phyloP scores from a whole-genome alignment of 2,329 filamentous ascomycete species.

The Aspergillus proliferans region DNA sequence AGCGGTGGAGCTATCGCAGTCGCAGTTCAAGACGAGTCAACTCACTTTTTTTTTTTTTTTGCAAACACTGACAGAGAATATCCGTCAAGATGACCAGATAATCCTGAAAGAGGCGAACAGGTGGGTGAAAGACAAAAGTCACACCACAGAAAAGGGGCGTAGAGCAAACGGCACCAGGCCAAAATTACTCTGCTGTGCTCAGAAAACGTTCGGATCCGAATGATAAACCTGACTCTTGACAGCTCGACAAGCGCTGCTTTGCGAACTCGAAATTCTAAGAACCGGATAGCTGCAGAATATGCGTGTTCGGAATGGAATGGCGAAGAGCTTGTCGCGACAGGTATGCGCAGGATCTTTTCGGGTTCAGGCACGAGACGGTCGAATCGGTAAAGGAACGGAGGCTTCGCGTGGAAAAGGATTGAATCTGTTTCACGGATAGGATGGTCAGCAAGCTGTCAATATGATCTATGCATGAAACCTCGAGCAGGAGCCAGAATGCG shows the following conservation, averaged over 20 bases:
- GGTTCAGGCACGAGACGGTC: neutral
- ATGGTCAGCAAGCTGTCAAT: neutral
- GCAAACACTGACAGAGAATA: no score
- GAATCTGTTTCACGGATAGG: neutral
- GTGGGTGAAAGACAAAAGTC: neutral
- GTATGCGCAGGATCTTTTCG: neutral
- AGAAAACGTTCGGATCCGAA: neutral
- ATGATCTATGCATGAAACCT: neutral
- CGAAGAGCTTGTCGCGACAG: neutral
- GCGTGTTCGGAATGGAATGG: neutral
- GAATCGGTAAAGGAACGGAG: neutral
- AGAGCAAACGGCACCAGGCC: neutral
- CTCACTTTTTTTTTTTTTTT: neutral
- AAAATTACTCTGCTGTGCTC: neutral
- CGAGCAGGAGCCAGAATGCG: neutral
- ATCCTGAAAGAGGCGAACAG: neutral
- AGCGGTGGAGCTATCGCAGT: neutral
- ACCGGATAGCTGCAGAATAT: slow-evolving; percentile 7
- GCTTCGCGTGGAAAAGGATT: neutral
- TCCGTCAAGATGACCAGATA: neutral
- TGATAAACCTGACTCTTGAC: neutral
- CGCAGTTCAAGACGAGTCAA: neutral
- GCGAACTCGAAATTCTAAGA: neutral
- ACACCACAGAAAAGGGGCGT: neutral
- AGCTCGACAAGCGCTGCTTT: neutral